Percentiles rank a stretch among this genome's conserved stretches.
phyloP scores from a whole-genome alignment of 1,284 basidiomycete species.

The Heterobasidion irregulare region DNA sequence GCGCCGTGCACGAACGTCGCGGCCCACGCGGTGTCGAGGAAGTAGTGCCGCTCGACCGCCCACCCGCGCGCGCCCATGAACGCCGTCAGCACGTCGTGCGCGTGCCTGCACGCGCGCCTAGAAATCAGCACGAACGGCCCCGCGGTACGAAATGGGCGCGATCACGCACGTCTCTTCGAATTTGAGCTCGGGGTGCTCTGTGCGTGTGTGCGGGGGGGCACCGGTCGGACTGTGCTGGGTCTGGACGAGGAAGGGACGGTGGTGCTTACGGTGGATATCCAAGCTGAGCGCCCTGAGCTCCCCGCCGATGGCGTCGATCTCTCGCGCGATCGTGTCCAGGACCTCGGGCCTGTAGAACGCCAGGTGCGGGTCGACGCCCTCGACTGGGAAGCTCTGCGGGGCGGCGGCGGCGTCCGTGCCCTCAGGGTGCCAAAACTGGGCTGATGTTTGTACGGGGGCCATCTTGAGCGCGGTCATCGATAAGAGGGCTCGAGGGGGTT shows the following conservation, averaged over 20 bases:
- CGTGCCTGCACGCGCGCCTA: conserved; percentile 28
- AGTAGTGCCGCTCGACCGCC: conserved; percentile 50
- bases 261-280: conserved; percentile 51
- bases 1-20: conserved; percentile 58
- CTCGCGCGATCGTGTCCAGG: conserved; percentile 46
- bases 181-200: conserved; percentile 53
- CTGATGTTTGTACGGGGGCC: too few species aligned
- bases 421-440: too few species aligned
- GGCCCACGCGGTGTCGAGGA: conserved; percentile 72
- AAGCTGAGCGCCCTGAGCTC: conserved; percentile 55
- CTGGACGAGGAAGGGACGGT: too few species aligned
- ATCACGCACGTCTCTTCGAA: conserved; percentile 45
- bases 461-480: too few species aligned
- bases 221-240: not conserved
- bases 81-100: conserved; percentile 44
- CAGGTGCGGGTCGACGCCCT: conserved; percentile 5
- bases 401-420: too few species aligned
- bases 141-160: not conserved
- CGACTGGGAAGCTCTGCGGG: not conserved
- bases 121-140: not conserved
- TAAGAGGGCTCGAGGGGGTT: too few species aligned
- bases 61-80: conserved; percentile 58
- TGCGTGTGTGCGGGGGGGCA: not conserved
- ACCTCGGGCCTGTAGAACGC: conserved; percentile 22
- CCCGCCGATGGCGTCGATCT: conserved; percentile 42